Evolutionary conservation across 495 filamentous ascomycete genomes (phyloP), one percentile per base, ranked within the genome.

Genomic region (Podospora conica): DNA sequence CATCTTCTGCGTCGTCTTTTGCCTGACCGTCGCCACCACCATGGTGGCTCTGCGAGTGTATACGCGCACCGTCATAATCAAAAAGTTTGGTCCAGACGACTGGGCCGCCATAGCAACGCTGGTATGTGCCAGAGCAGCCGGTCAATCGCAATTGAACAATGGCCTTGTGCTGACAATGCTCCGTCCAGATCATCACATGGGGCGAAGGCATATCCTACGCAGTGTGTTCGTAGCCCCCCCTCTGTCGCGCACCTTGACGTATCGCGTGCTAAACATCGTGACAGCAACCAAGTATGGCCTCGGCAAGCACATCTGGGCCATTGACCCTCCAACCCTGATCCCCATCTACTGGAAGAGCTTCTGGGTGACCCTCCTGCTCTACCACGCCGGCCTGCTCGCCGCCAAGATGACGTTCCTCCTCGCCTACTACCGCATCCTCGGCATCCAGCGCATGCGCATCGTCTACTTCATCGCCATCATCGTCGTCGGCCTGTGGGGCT

Each of bases 291-390:
- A 27, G 23, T 62, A 62, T 5, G 60, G 60, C 31, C 60, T 62
- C 40, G 60, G 60, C 15, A 24, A 29, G 23, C 60, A 62, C 22
- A 62, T 62, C 60, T 62, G 20, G 12, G 60, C 60, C 21, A 21
- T 62, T 6, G 11, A 62, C 15, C 60, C 60, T 1, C 60, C 60
- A 2, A 62, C 60, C 23, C 40, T 62, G 4, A 12, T 62, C 40
- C 9, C 20, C 8, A 23, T 24, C 2, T 62, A 62, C 23, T 62
- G 60, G 60, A 62, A 62, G 75, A 69, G 67, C 1, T 80, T 80
- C 63, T 82, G 79, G 65, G 66, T 75, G 55, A 79, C 76, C 29
- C 79, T 82, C 18, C 71, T 77, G n/a, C 68, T 79, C 20, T 82
- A 82, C 64, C 78, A 78, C 65, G 68, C 68, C 22, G 75, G 72